A percentile compares a stretch with the other conserved stretches of the same genome.
phyloP scores from a whole-genome alignment of 73 alveolate species.

The Stentor roeselii region DNA sequence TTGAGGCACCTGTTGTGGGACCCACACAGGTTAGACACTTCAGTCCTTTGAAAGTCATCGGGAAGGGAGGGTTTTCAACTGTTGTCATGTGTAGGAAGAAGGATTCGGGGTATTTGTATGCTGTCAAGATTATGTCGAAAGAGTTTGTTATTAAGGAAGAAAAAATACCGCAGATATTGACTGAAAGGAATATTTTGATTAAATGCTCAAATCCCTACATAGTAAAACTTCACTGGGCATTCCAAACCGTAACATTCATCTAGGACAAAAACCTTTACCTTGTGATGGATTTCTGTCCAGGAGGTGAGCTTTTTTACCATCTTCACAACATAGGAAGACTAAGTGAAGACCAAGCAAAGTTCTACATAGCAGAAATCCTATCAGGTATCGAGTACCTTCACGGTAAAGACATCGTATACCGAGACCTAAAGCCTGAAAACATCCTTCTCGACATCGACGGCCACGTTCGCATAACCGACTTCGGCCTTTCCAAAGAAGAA shows the following conservation, averaged over 20 bases:
- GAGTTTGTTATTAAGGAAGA: constrained; percentile 33
- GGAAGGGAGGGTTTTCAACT: constrained; percentile 79
- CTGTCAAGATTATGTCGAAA: constrained; percentile 58
- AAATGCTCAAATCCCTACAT: constrained; percentile 30
- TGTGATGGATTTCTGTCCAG: constrained; percentile 52
- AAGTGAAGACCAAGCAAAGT: constrained; percentile 58
- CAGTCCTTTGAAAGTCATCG: constrained; percentile 56
- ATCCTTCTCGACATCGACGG: constrained; percentile 78
- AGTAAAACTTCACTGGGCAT: constrained; percentile 50
- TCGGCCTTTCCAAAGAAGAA: constrained; percentile 65
- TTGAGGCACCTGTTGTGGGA: background rate
- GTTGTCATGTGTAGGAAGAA: constrained; percentile 67
- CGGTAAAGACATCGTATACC: constrained; percentile 42
- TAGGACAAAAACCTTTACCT: constrained; percentile 38
- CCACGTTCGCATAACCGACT: constrained; percentile 71
- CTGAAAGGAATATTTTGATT: constrained; percentile 41
- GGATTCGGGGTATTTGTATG: constrained; percentile 72
- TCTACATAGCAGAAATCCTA: constrained; percentile 53
- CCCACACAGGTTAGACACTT: constrained; percentile 23
- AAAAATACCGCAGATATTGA: constrained; percentile 41
- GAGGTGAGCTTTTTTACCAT: constrained; percentile 57
- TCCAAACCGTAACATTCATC: constrained; percentile 30
- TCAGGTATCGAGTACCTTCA: constrained; percentile 58
- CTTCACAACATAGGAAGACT: constrained; percentile 44
- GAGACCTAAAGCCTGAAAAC: constrained; percentile 80